Base-by-base conservation (phyloP, 2,329 filamentous ascomycete species). In the Hansfordia pulvinata region DNA sequence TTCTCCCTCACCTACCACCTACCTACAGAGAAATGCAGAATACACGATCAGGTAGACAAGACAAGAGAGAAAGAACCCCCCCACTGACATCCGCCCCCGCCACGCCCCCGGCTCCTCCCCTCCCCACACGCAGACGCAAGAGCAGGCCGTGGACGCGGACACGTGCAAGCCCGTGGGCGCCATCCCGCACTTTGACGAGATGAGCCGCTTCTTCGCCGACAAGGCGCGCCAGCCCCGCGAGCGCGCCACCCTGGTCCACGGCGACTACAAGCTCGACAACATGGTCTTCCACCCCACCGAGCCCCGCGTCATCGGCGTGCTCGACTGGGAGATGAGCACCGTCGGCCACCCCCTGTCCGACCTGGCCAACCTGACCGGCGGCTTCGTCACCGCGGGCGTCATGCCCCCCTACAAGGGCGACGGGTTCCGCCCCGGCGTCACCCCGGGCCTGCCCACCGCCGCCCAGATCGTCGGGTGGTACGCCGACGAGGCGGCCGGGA, bases 311-410 rank as follows among this genome's bases (percentile, higher is more conserved):
- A 86, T 94, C 52, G 86, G 86, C 5, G 84, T 94, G 29, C 56
- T 94, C 7, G 86, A 94, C 54, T 94, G 85, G 86, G 86, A 94
- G 58, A 92, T 94, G 82, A 83, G 82, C n/a, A 94, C 86, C 1
- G 76, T 93, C 30, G 86, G 86, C 10, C 86, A 94, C 49, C 86
- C 86, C 1, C 66, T 93, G 17, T 86, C 81, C 5, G 86, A 94
- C 48, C 58, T 94, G 20, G 73, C 75, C 52, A 94, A 93, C 53
- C 62, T 93, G n/a, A 19, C 25, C 12, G 22, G 23, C 20, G 27
- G 25, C 4, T 30, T 20, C 19, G 27, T 20, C 16, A 26, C 30
- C 10, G 18, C 30, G 5, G 27, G 20, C 12, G 17, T 29, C 20
- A 16, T 17, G 15, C 17, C 20, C 12, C 20, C 27, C 11, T 13